Evolutionary conservation across 495 filamentous ascomycete species (phyloP), one percentile per base, ranked within the genome.

Genomic region (Halenospora varia): DNA sequence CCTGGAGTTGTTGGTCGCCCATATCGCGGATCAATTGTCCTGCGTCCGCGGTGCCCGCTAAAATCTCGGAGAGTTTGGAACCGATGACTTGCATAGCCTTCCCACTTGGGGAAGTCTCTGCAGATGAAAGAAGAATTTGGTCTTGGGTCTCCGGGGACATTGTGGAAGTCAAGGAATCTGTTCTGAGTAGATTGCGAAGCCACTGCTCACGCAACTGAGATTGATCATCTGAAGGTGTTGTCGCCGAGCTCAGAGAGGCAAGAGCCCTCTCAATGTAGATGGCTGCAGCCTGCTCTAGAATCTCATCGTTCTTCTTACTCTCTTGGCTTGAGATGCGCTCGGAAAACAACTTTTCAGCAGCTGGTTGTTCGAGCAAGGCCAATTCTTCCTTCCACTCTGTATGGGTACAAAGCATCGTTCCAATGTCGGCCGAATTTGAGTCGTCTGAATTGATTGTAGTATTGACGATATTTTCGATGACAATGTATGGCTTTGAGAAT

Each of bases 401-500:
- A 47, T 47, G 44, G 18, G 44, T 47, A 47, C 44, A 47, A 47
- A 47, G 44, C 44, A 47, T 47, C 8, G 44, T 47, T 20, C 10
- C 9, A 18, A 8, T 47, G 10, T 47, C 10, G 8, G 8, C 18
- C 8, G 44, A 11, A 6, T 47, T 10, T 18, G 44, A 47, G 18
- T 47, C 44, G 8, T 47, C 44, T 10, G 44, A 47, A 20, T 47
- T 19, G 8, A 47, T 8, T 10, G 10, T 47, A 18, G 44, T 20
- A 19, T 19, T 47, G 18, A 47, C 44, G 8, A 47, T 18, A 18
- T 47, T 18, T 8, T 47, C 44, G 44, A 20, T 18, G 19, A 47
- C 19, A 18, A 47, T 47, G 44, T 13, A 47, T 2, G 56, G 56
- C 22, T 50, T 25, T 11, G 25, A 48, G 48, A 50, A 59, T 19